These are phyloP conservation scores for Pichia californica DNA, from an alignment of 805 yeast genomes.

Conservation along the genomic window DNA sequence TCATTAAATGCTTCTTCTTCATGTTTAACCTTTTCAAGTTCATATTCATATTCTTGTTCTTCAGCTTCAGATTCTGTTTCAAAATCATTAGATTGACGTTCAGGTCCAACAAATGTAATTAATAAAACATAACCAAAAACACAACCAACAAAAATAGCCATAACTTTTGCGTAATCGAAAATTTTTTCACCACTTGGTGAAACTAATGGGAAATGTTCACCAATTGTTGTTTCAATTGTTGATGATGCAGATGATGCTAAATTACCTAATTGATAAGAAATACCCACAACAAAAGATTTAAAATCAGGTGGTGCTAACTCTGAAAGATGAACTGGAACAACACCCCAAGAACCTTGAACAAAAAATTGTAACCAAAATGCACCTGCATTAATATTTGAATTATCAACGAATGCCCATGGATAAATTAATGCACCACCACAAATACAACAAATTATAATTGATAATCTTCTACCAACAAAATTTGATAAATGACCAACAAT, in stretches of 20 bases:
- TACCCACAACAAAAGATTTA: slow-evolving; percentile 58
- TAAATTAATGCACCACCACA: slow-evolving; percentile 56
- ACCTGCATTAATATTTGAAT: slow-evolving; percentile 47
- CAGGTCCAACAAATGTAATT: slow-evolving; percentile 54
- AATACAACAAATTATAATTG: slow-evolving; percentile 45
- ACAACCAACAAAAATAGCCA: slow-evolving; percentile 63
- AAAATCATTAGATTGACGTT: slow-evolving; percentile 31
- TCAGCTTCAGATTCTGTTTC: slow-evolving; percentile 15
- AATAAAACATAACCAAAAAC: slow-evolving; percentile 49
- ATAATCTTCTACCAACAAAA: slow-evolving; percentile 48
- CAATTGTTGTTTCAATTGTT: slow-evolving; percentile 61
- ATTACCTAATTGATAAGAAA: slow-evolving; percentile 63
- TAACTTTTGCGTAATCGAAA: slow-evolving; percentile 51
- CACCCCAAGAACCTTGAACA: slow-evolving; percentile 70
- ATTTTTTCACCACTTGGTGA: slow-evolving; percentile 25
- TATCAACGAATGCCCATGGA: slow-evolving; percentile 51
- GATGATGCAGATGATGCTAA: slow-evolving; percentile 61
- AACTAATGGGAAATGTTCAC: slow-evolving; percentile 44
- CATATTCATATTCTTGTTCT: slow-evolving; percentile 17
- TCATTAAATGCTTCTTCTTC: slow-evolving; percentile 8
- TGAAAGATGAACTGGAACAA: slow-evolving; percentile 53
- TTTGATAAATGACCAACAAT: slow-evolving; percentile 49
- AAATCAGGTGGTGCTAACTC: slow-evolving; percentile 59
- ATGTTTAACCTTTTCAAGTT: slow-evolving; percentile 15
- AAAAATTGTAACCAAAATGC: slow-evolving; percentile 56